These are phyloP conservation scores for Leccinum imitatum DNA, from an alignment of 768 basidiomycete species.

Conservation along the genomic window DNA sequence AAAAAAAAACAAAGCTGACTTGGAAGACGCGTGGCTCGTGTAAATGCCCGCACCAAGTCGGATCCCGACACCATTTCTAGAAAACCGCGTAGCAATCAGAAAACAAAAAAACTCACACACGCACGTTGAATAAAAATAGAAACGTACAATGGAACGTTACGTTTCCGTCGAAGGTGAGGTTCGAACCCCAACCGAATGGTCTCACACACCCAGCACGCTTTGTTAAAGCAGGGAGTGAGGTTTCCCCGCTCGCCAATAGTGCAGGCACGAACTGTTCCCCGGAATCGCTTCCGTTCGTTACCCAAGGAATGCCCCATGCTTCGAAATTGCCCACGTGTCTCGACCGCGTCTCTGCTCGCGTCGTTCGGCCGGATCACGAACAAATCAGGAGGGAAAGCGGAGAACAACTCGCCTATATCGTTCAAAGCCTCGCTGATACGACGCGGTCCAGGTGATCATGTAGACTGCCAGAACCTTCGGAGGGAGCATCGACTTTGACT, in stretches of 20 bases:
- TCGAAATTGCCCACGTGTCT: slow-evolving; percentile 11
- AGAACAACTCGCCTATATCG: slow-evolving; percentile 14
- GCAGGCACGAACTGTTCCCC: slow-evolving; percentile 22
- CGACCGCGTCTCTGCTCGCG: slow-evolving; percentile 17
- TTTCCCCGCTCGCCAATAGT: slow-evolving; percentile 24
- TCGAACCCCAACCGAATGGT: slow-evolving; percentile 23
- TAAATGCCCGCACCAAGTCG: slow-evolving; percentile 29
- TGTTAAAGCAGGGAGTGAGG: slow-evolving; percentile 10
- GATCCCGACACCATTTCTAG: slow-evolving; percentile 17
- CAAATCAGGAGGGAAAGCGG: no score
- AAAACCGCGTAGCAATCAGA: slow-evolving; percentile 3
- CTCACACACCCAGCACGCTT: slow-evolving; percentile 20
- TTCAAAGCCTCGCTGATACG: slow-evolving; percentile 11
- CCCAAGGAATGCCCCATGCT: slow-evolving; percentile 4
- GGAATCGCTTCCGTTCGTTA: slow-evolving; percentile 28
- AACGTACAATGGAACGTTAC: slow-evolving; percentile 11
- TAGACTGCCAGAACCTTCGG: slow-evolving; percentile 20
- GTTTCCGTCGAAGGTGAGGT: slow-evolving; percentile 23
- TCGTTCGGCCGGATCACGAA: neutral
- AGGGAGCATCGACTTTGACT: neutral
- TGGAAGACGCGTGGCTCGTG: slow-evolving; percentile 22
- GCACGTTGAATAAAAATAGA: neutral
- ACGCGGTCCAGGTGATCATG: slow-evolving; percentile 24
- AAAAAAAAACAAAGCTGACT: slow-evolving; percentile 10
- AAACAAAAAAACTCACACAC: neutral